Evolutionary conservation across 73 alveolate species (phyloP), one percentile per base, ranked within the genome.

Genomic region (Paramecium sonneborni): DNA sequence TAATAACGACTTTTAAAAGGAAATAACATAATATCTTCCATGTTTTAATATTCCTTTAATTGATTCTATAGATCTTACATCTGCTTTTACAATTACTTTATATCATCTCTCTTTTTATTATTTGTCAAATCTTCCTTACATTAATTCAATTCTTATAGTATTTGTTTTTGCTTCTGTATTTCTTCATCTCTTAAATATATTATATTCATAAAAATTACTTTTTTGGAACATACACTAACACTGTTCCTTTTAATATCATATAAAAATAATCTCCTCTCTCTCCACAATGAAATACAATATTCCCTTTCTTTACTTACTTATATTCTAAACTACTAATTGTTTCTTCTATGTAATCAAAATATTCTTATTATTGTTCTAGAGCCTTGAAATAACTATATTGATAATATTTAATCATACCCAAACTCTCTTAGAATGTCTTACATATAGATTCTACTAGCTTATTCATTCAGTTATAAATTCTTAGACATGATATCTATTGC

Each of bases 241-340:
- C 90, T 21, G 44, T 79, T 7, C 90, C 90, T 79, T 44, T 38
- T 12, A 79, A 41, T 23, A 79, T 44, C 55, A 79, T 15, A 44
- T 79, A 79, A 24, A 79, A 79, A 34, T 79, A 41, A 21, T 79
- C 90, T 3, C 90, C 90, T 24, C 41, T 46, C 14, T 79, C 90
- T 21, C 90, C 90, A 6, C 26, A 79, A 46, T 79, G 90, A 44
- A 79, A 79, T 18, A 79, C 41, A 20, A 79, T 43, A 23, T 46
- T 38, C 30, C 90, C 90, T 14, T 79, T 79, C 55, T 44, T 38
- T 9, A 43, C 44, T 44, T 24, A 12, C 26, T 43, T 79, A 46
- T 79, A 79, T 34, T 79, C 90, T 14, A 46, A 24, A 9, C 41
- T 39, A 23, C 8, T 44, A 24, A 39, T 24, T 4, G 55, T 30